phyloP scores from a whole-genome alignment of 2,329 filamentous ascomycete species.

The Macrophomina pseudophaseolina region DNA sequence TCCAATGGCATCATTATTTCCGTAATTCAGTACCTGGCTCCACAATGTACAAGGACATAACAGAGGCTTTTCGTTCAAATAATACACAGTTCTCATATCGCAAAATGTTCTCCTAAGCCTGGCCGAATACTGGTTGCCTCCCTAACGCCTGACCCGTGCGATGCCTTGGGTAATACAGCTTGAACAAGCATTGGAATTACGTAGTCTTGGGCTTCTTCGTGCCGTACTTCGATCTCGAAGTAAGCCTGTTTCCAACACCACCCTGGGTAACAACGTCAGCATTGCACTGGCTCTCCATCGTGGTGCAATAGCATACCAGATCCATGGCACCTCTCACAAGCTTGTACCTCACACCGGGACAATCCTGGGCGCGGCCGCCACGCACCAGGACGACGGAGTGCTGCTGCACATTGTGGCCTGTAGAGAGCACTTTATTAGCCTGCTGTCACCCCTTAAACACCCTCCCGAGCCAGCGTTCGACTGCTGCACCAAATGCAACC shows the following conservation, averaged over 20 bases:
- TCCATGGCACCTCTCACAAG: slow-evolving; percentile 90
- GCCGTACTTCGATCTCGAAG: slow-evolving; percentile 92
- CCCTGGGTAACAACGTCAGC: slow-evolving; percentile 62
- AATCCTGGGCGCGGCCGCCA: slow-evolving; percentile 93
- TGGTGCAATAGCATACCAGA: slow-evolving; percentile 68
- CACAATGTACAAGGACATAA: too few relatives aligned
- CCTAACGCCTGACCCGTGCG: slow-evolving; percentile 14
- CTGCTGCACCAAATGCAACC: neutral
- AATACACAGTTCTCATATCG: neutral
- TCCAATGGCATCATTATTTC: too few relatives aligned
- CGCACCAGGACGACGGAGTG: slow-evolving; percentile 97
- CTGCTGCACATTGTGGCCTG: slow-evolving; percentile 96
- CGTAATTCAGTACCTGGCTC: too few relatives aligned
- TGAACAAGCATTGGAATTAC: neutral
- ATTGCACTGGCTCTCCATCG: neutral
- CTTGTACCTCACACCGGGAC: slow-evolving; percentile 96
- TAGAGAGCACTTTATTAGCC: slow-evolving; percentile 8
- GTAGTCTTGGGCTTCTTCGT: slow-evolving; percentile 93
- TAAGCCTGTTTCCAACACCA: slow-evolving; percentile 83
- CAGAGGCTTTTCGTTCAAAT: neutral
- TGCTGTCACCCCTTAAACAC: neutral
- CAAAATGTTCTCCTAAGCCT: neutral
- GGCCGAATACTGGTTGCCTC: neutral
- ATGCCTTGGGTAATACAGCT: slow-evolving; percentile 1
- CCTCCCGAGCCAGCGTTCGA: too few relatives aligned